Percentiles rank a stretch among this genome's conserved stretches.
These are phyloP conservation scores for Coemansia furcata DNA, from an alignment of 192 early-diverging fungal genomes.

Conservation along the genomic window DNA sequence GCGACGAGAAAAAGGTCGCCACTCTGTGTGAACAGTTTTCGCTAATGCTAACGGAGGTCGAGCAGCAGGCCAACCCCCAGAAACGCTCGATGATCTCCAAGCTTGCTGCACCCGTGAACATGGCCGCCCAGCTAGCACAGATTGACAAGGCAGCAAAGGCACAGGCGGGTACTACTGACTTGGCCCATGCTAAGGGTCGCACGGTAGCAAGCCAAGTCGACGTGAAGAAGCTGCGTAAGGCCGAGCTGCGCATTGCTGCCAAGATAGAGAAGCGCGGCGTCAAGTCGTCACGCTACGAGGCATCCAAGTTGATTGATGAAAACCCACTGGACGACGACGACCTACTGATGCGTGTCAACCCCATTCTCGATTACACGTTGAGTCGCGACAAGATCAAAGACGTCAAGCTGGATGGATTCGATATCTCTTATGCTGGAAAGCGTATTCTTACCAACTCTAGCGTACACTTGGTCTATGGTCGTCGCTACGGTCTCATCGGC, in stretches of 20 bases:
- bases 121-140: constrained; percentile 68
- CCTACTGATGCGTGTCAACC: constrained; percentile 84
- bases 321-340: constrained; percentile 65
- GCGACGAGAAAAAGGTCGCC: constrained; percentile 61
- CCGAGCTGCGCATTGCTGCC: constrained; percentile 86
- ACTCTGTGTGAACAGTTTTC: constrained; percentile 68
- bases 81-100: constrained; percentile 45
- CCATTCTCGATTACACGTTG: constrained; percentile 77
- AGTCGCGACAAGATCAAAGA: constrained; percentile 89
- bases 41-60: constrained; percentile 54
- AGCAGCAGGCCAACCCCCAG: constrained; percentile 31
- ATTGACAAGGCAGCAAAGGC: constrained; percentile 58
- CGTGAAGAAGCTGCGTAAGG: constrained; percentile 81
- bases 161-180: constrained; percentile 55
- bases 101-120: constrained; percentile 62
- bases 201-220: constrained; percentile 72
- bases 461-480: constrained; percentile 80
- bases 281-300: constrained; percentile 68
- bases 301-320: constrained; percentile 67
- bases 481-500: constrained; percentile 95
- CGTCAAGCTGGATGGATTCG: constrained; percentile 95
- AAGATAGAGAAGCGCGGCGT: constrained; percentile 84
- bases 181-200: constrained; percentile 67
- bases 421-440: constrained; percentile 92
- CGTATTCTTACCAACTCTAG: constrained; percentile 87